Conservation (phyloP, 371 early-diverging fungal species). For the Globomyces sp. region DNA sequence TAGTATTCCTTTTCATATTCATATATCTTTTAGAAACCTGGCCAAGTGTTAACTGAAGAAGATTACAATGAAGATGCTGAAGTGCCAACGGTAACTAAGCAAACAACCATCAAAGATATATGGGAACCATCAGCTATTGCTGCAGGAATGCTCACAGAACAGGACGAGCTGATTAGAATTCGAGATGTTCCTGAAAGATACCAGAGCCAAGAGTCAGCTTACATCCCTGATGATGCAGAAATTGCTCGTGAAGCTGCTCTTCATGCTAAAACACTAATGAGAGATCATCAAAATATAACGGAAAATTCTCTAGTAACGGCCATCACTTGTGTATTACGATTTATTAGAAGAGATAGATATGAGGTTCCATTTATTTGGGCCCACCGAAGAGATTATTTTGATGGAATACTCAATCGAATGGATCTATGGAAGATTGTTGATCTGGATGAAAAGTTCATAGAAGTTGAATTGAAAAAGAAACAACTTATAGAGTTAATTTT, state of each 20-base stretch:
- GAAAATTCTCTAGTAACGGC: conserved; percentile 16
- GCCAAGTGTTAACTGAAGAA: conserved; percentile 15
- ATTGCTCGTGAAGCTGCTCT: conserved; percentile 13
- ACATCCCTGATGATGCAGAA: conserved; percentile 15
- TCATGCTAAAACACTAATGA: background rate
- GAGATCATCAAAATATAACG: conserved; percentile 23
- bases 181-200: conserved; percentile 92
- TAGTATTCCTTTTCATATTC: conserved; percentile 3
- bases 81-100: conserved; percentile 24
- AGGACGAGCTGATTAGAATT: conserved; percentile 84
- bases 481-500: conserved; percentile 21
- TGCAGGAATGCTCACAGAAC: conserved; percentile 86
- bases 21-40: conserved; percentile 1
- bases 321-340: conserved; percentile 60
- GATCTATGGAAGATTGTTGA: conserved; percentile 92
- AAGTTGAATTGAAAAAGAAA: conserved; percentile 47
- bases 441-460: conserved; percentile 63
- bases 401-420: conserved; percentile 46
- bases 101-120: conserved; percentile 51
- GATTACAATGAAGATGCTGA: conserved; percentile 33
- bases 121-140: conserved; percentile 91
- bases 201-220: conserved; percentile 43
- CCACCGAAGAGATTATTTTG: conserved; percentile 79
- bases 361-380: conserved; percentile 91
- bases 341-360: conserved; percentile 69